Conservation (phyloP, 129 eudicot species). For the Sambucus nigra region DNA sequence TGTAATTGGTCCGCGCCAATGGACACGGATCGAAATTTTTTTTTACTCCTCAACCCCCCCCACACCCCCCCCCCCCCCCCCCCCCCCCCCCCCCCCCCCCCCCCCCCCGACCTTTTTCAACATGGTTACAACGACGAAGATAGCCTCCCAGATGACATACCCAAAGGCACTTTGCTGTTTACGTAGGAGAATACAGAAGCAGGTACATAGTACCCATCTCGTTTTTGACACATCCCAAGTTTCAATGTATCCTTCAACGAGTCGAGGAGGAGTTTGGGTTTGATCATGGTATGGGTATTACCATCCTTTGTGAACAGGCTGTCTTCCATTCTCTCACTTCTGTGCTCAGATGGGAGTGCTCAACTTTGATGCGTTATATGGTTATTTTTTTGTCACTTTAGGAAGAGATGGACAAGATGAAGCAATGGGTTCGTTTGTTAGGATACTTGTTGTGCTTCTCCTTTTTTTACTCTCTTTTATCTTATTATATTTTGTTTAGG, state of each 20-base stretch:
- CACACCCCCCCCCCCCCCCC: no score
- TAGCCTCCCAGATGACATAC: constrained; percentile 67
- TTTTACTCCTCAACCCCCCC: no score
- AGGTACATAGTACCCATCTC: constrained; percentile 81
- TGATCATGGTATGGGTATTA: constrained; percentile 71
- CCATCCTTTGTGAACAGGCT: constrained; percentile 82
- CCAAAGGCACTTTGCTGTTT: constrained; percentile 90
- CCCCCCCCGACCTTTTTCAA: no score
- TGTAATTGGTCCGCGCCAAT: no score
- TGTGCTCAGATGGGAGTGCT: constrained; percentile 36
- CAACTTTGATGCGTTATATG: no score
- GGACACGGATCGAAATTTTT: no score
- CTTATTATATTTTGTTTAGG: not conserved
- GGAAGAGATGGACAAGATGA: constrained; percentile 33
- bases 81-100: no score
- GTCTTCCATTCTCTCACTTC: constrained; percentile 71
- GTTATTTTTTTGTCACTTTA: not conserved
- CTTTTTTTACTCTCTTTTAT: constrained; percentile 27
- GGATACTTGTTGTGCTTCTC: constrained; percentile 17
- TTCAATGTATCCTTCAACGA: constrained; percentile 64
- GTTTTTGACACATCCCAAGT: constrained; percentile 60
- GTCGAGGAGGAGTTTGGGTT: constrained; percentile 92
- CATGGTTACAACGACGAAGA: constrained; percentile 38
- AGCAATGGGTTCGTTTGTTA: constrained; percentile 9
- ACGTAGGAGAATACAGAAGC: constrained; percentile 63